phyloP scores from a whole-genome alignment of 352 stramenopile genomes.

The Phytophthora crassamura region DNA sequence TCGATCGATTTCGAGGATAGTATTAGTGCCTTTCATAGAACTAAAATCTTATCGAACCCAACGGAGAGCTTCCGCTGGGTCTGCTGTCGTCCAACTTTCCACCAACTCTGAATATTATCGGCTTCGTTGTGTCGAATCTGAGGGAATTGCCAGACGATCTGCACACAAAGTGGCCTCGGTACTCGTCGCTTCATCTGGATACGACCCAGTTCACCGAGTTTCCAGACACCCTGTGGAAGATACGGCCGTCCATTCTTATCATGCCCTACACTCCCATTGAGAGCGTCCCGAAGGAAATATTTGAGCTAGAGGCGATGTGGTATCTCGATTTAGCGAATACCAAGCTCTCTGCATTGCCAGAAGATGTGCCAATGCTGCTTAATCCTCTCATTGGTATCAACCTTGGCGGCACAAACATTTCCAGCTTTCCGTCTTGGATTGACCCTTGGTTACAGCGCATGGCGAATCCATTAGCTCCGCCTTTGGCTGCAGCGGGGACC shows the following conservation, averaged over 20 bases:
- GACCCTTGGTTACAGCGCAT: conserved; percentile 28
- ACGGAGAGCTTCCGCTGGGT: conserved; percentile 32
- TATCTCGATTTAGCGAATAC: conserved; percentile 37
- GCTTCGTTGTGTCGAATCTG: conserved; percentile 38
- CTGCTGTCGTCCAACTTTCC: conserved; percentile 32
- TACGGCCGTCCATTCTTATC: conserved; percentile 23
- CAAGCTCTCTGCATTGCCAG: conserved; percentile 23
- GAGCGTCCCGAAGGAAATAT: conserved; percentile 30
- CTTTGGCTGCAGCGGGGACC: conserved; percentile 23
- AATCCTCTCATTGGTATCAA: conserved; percentile 32
- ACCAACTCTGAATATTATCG: conserved; percentile 24
- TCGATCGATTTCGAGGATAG: conserved; percentile 18
- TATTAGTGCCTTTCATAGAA: conserved; percentile 11
- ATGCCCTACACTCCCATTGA: conserved; percentile 29
- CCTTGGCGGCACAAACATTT: conserved; percentile 31
- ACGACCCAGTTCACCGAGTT: conserved; percentile 33
- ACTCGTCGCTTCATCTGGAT: conserved; percentile 32
- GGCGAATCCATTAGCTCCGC: conserved; percentile 6
- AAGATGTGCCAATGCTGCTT: conserved; percentile 18
- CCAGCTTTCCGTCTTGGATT: conserved; percentile 34
- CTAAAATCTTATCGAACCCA: not conserved
- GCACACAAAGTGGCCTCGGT: conserved; percentile 36
- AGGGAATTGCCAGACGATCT: conserved; percentile 32
- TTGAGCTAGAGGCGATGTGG: conserved; percentile 30
- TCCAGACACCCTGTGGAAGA: conserved; percentile 27